phyloP scores from a whole-genome alignment of 768 basidiomycete species.

The Dioszegia hungarica region DNA sequence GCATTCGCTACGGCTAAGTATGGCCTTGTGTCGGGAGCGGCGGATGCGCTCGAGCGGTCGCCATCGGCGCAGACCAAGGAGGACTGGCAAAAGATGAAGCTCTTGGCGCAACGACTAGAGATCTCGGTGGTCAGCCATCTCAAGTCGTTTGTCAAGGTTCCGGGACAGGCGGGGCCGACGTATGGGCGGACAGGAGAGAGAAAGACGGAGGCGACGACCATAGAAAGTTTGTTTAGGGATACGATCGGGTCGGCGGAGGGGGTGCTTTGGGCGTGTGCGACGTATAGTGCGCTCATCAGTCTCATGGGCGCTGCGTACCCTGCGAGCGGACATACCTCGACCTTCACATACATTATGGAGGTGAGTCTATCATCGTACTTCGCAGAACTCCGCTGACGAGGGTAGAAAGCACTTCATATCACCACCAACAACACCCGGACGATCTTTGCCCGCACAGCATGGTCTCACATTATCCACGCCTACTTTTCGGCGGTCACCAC shows the following conservation, averaged over 20 bases:
- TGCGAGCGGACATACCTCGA: conserved; percentile 23
- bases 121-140: conserved; percentile 18
- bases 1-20: conserved; percentile 35
- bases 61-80: conserved; percentile 11
- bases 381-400: neutral
- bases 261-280: conserved; percentile 42
- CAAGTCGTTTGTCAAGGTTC: conserved; percentile 13
- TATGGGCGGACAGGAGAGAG: conserved; percentile 28
- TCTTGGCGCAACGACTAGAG: conserved; percentile 17
- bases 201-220: conserved; percentile 23
- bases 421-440: conserved; percentile 25
- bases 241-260: conserved; percentile 27
- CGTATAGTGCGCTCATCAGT: conserved; percentile 39
- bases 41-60: neutral
- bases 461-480: conserved; percentile 44
- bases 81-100: conserved; percentile 17
- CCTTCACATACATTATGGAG: conserved; percentile 39
- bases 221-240: conserved; percentile 31
- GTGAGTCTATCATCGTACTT: conserved; percentile 25
- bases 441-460: conserved; percentile 32
- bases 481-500: conserved; percentile 30
- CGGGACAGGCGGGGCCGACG: no score
- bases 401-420: conserved; percentile 29
- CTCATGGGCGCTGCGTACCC: conserved; percentile 39
- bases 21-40: conserved; percentile 9